Evolutionary conservation across 768 basidiomycete species (phyloP).

Genomic region (Macrolepiota dolichaula): DNA sequence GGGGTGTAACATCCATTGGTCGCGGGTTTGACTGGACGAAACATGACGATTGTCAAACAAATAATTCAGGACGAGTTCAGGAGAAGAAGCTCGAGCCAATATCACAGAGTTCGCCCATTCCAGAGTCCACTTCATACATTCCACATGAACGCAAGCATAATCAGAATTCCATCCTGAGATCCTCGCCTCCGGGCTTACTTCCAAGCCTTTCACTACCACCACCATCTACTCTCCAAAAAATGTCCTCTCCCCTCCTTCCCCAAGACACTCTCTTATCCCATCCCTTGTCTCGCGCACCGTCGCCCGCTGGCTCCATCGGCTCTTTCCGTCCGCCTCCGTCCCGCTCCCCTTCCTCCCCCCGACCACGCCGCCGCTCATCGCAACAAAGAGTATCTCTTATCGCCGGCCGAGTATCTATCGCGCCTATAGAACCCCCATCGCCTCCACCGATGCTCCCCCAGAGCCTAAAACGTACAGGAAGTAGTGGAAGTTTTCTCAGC

Average conservation of each 20-base stretch:
- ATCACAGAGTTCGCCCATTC: conserved; percentile 6
- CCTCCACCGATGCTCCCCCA: conserved; percentile 58
- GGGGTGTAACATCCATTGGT: conserved; percentile 83
- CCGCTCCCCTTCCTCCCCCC: conserved; percentile 55
- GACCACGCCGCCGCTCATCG: conserved; percentile 73
- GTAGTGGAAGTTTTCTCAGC: conserved; percentile 62
- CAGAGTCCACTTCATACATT: conserved; percentile 2
- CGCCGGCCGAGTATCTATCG: conserved; percentile 77
- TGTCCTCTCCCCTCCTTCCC: background rate
- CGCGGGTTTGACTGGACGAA: conserved; percentile 75
- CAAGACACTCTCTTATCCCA: conserved; percentile 9
- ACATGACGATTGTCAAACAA: conserved; percentile 22
- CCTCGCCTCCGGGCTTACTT: conserved; percentile 14
- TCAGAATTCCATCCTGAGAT: conserved; percentile 19
- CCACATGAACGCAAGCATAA: conserved; percentile 35
- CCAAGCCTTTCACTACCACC: conserved; percentile 18
- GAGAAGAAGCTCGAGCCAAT: conserved; percentile 17
- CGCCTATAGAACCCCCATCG: conserved; percentile 71
- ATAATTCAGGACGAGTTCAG: background rate
- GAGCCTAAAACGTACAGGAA: conserved; percentile 61
- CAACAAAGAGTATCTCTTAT: conserved; percentile 84
- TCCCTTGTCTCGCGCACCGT: conserved; percentile 22
- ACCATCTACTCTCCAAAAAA: conserved; percentile 20
- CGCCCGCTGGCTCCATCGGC: conserved; percentile 25
- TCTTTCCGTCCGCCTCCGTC: conserved; percentile 27